These are phyloP conservation scores for Fomitiporia mediterranea DNA, from an alignment of 1,284 basidiomycete species.

Conservation along the genomic window DNA sequence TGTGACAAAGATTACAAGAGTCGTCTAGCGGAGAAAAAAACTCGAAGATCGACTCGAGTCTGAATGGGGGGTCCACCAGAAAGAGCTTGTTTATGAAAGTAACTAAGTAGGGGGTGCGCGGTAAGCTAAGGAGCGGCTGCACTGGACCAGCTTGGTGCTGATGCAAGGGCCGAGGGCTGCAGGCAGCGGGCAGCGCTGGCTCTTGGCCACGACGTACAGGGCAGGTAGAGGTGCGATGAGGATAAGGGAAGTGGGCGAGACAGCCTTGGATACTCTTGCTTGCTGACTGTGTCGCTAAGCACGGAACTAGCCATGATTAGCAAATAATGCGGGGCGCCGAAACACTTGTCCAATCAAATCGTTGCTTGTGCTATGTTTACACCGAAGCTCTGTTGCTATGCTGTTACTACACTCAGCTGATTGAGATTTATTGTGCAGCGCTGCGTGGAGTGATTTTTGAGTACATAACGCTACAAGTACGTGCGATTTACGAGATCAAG, in stretches of 20 bases:
- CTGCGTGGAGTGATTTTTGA: too few relatives aligned
- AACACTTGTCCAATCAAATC: too few relatives aligned
- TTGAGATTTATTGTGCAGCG: too few relatives aligned
- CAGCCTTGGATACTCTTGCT: background rate
- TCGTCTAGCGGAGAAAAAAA: background rate
- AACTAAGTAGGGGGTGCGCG: background rate
- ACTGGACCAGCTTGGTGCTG: background rate
- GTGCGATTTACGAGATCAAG: too few relatives aligned
- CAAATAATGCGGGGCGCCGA: too few relatives aligned
- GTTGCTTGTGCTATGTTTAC: too few relatives aligned
- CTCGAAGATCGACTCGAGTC: background rate
- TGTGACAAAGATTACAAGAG: background rate
- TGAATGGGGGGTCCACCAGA: background rate
- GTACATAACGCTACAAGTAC: too few relatives aligned
- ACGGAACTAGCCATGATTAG: too few relatives aligned
- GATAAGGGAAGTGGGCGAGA: background rate
- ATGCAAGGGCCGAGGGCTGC: conserved; percentile 4
- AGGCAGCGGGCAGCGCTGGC: conserved; percentile 8
- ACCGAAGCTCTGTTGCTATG: too few relatives aligned
- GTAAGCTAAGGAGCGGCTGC: conserved; percentile 1
- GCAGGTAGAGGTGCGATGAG: background rate
- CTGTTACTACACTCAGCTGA: too few relatives aligned
- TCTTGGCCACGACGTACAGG: conserved; percentile 12
- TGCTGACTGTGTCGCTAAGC: background rate
- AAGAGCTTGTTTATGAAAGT: background rate